phyloP scores from a whole-genome alignment of 2,329 filamentous ascomycete genomes.

The Paecilomyces dactylethromorphus region DNA sequence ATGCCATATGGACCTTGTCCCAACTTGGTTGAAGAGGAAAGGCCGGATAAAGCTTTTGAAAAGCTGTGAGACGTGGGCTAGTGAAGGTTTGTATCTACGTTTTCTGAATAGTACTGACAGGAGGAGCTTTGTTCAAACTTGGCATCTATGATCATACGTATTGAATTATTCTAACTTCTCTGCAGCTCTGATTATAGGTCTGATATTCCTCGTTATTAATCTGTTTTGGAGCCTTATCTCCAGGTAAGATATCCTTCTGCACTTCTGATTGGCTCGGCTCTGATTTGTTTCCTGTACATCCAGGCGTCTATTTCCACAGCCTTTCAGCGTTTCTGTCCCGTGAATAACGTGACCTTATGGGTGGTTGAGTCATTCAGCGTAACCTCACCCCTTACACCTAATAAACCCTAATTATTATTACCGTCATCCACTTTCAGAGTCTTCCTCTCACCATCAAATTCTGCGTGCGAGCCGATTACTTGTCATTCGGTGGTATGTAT shows the following conservation, averaged over 20 bases:
- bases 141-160: too few relatives aligned
- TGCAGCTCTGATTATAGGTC: slow-evolving; percentile 10
- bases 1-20: slow-evolving; percentile 23
- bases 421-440: too few relatives aligned
- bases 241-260: not conserved
- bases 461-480: too few relatives aligned
- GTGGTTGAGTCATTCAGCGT: too few relatives aligned
- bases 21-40: slow-evolving; percentile 21
- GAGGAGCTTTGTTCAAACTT: not conserved
- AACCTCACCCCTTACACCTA: too few relatives aligned
- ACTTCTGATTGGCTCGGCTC: not conserved
- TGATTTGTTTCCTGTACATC: not conserved
- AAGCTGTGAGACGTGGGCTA: slow-evolving; percentile 5
- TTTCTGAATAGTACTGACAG: not conserved
- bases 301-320: not conserved
- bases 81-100: slow-evolving; percentile 22
- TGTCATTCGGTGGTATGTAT: too few relatives aligned
- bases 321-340: not conserved
- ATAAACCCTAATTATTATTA: too few relatives aligned
- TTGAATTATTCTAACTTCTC: not conserved
- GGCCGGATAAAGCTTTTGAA: slow-evolving; percentile 10
- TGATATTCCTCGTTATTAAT: slow-evolving; percentile 9
- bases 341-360: not conserved
- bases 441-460: too few relatives aligned
- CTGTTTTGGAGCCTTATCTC: slow-evolving; percentile 9